Percentiles rank a stretch among this genome's conserved stretches.
Evolutionary conservation across 352 stramenopile genomes (phyloP).

Genomic region (Phytophthora kernoviae): DNA sequence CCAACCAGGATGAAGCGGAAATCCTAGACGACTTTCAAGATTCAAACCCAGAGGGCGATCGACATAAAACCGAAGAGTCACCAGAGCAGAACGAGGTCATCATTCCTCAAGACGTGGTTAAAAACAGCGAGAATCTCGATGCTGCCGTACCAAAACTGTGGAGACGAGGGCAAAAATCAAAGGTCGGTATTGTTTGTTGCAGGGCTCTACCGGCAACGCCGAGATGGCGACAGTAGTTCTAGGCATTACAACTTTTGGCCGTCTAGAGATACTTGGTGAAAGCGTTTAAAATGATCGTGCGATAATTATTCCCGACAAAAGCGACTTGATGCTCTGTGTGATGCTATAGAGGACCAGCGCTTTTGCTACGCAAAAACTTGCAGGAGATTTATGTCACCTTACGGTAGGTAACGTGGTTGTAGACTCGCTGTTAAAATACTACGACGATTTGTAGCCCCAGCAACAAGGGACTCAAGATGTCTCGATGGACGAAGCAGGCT

Average conservation of each 20-base stretch:
- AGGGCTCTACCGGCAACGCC: constrained; percentile 1
- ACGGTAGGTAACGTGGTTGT: constrained; percentile 3
- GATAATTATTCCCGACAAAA: too few relatives aligned
- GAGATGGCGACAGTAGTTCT: neutral
- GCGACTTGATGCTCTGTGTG: too few relatives aligned
- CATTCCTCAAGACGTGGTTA: neutral
- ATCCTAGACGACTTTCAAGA: neutral
- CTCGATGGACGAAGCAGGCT: too few relatives aligned
- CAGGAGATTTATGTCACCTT: constrained; percentile 67
- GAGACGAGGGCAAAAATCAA: constrained; percentile 24
- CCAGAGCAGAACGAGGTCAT: constrained; percentile 2
- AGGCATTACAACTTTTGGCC: constrained; percentile 6
- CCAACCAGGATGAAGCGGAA: constrained; percentile 21
- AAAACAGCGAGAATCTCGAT: neutral
- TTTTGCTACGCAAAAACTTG: constrained; percentile 83
- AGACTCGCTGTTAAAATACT: too few relatives aligned
- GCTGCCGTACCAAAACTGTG: neutral
- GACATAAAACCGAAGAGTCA: constrained; percentile 2
- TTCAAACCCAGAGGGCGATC: neutral
- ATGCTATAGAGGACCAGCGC: constrained; percentile 84
- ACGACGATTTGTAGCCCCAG: too few relatives aligned
- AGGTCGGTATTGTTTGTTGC: constrained; percentile 20
- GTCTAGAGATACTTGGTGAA: constrained; percentile 12
- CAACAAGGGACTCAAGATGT: too few relatives aligned
- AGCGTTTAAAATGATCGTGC: too few relatives aligned